A percentile compares a stretch with the other conserved stretches of the same genome.
These are phyloP conservation scores for Orbilia brochopaga DNA, from an alignment of 2,329 filamentous ascomycete genomes.

Conservation along the genomic window DNA sequence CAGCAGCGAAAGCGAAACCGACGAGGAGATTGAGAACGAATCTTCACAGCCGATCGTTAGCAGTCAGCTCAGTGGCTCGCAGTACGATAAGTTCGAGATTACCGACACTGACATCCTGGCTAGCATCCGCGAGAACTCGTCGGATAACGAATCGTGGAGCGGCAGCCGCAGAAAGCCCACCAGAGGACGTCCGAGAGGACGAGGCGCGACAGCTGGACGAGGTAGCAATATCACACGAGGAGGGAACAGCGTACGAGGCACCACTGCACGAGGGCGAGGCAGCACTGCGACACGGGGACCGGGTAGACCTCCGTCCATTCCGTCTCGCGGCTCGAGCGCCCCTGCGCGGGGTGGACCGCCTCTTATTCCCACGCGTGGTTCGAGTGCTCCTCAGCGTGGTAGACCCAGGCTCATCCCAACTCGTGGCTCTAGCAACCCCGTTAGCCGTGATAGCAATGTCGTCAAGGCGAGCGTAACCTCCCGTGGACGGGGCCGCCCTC, in stretches of 20 bases:
- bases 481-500: constrained; percentile 41
- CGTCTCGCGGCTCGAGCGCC: no score
- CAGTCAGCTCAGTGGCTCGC: constrained; percentile 19
- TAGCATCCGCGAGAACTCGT: constrained; percentile 34
- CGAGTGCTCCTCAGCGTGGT: background rate
- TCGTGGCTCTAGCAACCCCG: constrained; percentile 21
- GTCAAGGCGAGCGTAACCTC: constrained; percentile 20
- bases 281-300: background rate
- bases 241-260: constrained; percentile 1
- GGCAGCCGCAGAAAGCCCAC: constrained; percentile 5
- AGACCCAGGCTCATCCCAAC: constrained; percentile 31
- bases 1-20: constrained; percentile 27
- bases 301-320: no score
- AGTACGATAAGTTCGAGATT: constrained; percentile 50
- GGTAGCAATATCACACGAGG: constrained; percentile 7
- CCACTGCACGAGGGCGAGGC: constrained; percentile 2
- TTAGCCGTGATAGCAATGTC: constrained; percentile 21
- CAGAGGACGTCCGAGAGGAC: constrained; percentile 28
- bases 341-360: constrained; percentile 13
- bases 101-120: constrained; percentile 38
- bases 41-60: background rate
- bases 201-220: constrained; percentile 20
- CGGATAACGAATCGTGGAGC: constrained; percentile 41
- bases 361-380: constrained; percentile 9
- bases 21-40: background rate